These are phyloP conservation scores for Talaromyces stipitatus DNA, from an alignment of 495 filamentous ascomycete species.

Conservation along the genomic window DNA sequence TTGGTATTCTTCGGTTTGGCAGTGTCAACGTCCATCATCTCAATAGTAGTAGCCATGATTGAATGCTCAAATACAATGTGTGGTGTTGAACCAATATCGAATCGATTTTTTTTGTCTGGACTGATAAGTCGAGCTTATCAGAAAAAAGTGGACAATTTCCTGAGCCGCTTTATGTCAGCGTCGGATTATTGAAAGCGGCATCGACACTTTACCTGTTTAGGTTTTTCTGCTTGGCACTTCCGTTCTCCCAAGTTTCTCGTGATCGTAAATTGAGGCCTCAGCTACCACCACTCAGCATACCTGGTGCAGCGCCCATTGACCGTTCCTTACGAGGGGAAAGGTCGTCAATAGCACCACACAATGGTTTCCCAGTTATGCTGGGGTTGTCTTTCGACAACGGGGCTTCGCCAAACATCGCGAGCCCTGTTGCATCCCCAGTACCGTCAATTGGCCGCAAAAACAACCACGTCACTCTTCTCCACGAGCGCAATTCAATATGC, in stretches of 20 bases:
- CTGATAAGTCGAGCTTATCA: constrained; percentile 7
- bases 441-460: constrained; percentile 18
- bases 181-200: not conserved
- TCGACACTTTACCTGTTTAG: not conserved
- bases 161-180: not conserved
- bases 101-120: constrained; percentile 5
- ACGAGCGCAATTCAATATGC: constrained; percentile 32
- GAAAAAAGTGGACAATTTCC: constrained; percentile 1
- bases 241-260: not conserved
- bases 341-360: constrained; percentile 24
- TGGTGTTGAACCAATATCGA: constrained; percentile 10
- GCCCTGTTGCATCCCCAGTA: constrained; percentile 21
- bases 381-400: constrained; percentile 49
- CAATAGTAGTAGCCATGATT: constrained; percentile 2
- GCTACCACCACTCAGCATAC: not conserved
- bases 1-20: constrained; percentile 29
- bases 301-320: constrained; percentile 17
- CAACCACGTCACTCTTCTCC: constrained; percentile 26
- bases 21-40: constrained; percentile 8
- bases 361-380: constrained; percentile 66
- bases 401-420: constrained; percentile 42
- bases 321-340: constrained; percentile 28
- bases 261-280: not conserved
- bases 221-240: not conserved
- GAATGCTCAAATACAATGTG: constrained; percentile 14